Evolutionary conservation across 352 stramenopile species (phyloP).

Genomic region (Phytophthora foliorum): DNA sequence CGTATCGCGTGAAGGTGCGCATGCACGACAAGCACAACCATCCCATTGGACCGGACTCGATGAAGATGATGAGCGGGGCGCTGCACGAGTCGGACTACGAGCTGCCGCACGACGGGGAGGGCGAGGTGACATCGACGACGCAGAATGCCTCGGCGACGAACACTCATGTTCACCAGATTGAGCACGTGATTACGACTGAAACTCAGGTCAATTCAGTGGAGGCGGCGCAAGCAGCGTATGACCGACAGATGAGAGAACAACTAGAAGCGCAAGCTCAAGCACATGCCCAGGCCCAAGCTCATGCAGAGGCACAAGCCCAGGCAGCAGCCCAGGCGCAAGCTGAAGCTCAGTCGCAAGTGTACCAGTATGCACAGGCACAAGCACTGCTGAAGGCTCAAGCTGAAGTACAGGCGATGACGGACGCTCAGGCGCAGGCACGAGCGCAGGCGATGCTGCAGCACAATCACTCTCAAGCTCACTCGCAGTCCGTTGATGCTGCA

Average conservation of each 20-base stretch:
- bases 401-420: constrained; percentile 35
- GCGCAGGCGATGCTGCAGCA: constrained; percentile 43
- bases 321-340: constrained; percentile 41
- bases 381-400: constrained; percentile 34
- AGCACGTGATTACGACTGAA: constrained; percentile 32
- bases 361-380: constrained; percentile 45
- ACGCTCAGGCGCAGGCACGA: constrained; percentile 33
- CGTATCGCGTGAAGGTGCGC: constrained; percentile 82
- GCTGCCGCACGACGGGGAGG: constrained; percentile 33
- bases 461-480: constrained; percentile 29
- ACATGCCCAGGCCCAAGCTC: constrained; percentile 41
- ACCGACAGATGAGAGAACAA: constrained; percentile 38
- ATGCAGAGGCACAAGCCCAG: constrained; percentile 43
- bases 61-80: constrained; percentile 56
- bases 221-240: constrained; percentile 25
- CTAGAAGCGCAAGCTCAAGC: constrained; percentile 48
- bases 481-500: constrained; percentile 36
- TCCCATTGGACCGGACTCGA: constrained; percentile 70
- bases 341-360: constrained; percentile 47
- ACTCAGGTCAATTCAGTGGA: constrained; percentile 18
- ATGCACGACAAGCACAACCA: constrained; percentile 84
- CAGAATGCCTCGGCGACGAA: constrained; percentile 3
- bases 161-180: constrained; percentile 32
- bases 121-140: constrained; percentile 6
- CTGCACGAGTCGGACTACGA: constrained; percentile 78